Evolutionary conservation across 768 basidiomycete genomes (phyloP).

Genomic region (Phlegmacium glaucopus): DNA sequence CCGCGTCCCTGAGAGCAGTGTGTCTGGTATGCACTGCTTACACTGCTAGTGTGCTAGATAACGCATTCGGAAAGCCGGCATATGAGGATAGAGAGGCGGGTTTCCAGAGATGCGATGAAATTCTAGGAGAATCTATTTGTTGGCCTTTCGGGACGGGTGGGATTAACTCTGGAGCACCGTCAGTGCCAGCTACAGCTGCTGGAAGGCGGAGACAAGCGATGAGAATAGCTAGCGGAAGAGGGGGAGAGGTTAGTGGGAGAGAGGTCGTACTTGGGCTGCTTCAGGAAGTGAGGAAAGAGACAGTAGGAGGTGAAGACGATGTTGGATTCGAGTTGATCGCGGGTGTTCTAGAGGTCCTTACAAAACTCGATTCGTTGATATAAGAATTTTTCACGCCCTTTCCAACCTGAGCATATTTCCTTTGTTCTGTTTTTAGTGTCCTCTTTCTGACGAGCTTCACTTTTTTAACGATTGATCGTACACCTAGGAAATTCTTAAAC

Average conservation of each 20-base stretch:
- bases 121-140: constrained; percentile 82
- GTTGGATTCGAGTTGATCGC: too few species aligned
- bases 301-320: too few species aligned
- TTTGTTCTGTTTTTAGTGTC: too few species aligned
- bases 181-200: constrained; percentile 26
- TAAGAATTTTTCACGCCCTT: too few species aligned
- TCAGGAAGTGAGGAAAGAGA: too few species aligned
- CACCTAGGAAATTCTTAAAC: too few species aligned
- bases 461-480: too few species aligned
- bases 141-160: constrained; percentile 74
- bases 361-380: constrained; percentile 85
- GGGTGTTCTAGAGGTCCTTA: constrained; percentile 91
- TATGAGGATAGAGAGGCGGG: constrained; percentile 95
- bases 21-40: constrained; percentile 89
- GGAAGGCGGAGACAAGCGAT: constrained; percentile 34
- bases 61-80: constrained; percentile 81
- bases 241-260: constrained; percentile 45
- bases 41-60: constrained; percentile 93
- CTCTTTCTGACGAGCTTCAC: too few species aligned
- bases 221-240: constrained; percentile 55
- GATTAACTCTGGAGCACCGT: constrained; percentile 28
- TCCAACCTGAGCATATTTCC: too few species aligned
- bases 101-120: constrained; percentile 91
- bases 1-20: constrained; percentile 87
- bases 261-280: too few species aligned